Base-by-base conservation (phyloP, 2,329 filamentous ascomycete genomes). In the Nemania serpens region DNA sequence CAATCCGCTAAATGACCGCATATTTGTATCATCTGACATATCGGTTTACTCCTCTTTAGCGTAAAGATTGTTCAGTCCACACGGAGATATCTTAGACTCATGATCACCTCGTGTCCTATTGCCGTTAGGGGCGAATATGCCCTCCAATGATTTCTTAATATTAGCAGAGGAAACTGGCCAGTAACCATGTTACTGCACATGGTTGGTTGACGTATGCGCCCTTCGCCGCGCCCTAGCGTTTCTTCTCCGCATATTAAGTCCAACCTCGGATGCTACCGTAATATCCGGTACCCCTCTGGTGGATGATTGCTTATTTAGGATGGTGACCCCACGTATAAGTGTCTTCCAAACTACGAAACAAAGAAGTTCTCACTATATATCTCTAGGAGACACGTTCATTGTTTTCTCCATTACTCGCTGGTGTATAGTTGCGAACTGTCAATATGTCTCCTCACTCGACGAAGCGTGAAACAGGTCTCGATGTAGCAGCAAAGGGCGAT, bases 401-500 rank as follows among this genome's bases (percentile, higher is more conserved):
- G 15, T 42, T 52, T 56, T 29, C 17, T 18, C n/a, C 37, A 11
- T 37, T n/a, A 36, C 43, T 58, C 45, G 20, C 33, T 22, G n/a
- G 13, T 41, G 52, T 12, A 20, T 11, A 53, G 9, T 34, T 42
- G 33, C 18, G 29, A 46, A 33, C 46, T 2, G n/a, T 34, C 47
- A 59, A 36, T 1, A 68, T 68, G 66, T 68, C 66, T 55, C 66
- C 66, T 20, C 60, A 64, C 49, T 55, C 64, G 11, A 66, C 66
- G 15, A 65, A 62, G 37, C 52, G 37, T 5, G 41, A 12, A 2
- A 20, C 53, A 5, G 41, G 54, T 12, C 33, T 65, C 18, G 58
- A 62, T 34, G 12, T 13, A 5, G 61, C 59, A 6, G 58, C 55
- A 5, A 59, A 37, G 37, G 66, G 64, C 1, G 17, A 64, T 54